Evolutionary conservation across 345 rosid genomes (phyloP), one percentile per base, ranked within the genome.

Genomic region (Brassica nigra): DNA sequence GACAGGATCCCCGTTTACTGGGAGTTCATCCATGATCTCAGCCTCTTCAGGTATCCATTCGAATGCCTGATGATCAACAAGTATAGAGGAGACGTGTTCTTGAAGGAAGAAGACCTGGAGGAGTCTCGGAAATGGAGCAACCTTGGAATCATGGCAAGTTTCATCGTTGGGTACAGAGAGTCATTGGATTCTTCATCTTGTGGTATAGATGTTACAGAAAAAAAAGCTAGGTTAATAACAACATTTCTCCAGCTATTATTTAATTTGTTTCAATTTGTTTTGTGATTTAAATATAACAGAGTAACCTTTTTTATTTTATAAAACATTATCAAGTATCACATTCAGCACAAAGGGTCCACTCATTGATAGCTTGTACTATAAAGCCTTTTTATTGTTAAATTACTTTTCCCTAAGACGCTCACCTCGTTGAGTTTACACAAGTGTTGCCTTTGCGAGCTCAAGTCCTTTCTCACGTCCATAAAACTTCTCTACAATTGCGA

Each of bases 1-100:
- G 87, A 88, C 1, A 87, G 85, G 37, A 90, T 90, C 54, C 95
- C 97, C 2, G 84, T 62, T 16, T 92, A 92, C 86, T 92, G 97
- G 98, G 85, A 80, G 76, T 94, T 90, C 81, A 94, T 92, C 97
- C 91, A 94, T 71, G 90, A 90, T 57, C 76, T 90, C 77, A 92
- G 97, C 66, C 76, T 94, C 81, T 94, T 94, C 79, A 80, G 75
- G 68, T 80, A 80, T 64, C 83, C 83, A 34, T 94, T 88, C 47
- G 98, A 94, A 82, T 90, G 97, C 49, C 85, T 94, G 31, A 66
- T 92, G 80, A 81, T 92, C 52, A 94, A 90, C 66, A 93, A 94
- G 84, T 90, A 85, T 55, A 71, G 28, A 80, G 83, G 83, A 66
- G 83, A 84, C 44, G 88, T 63, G 68, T 89, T 89, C 87, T 70